Evolutionary conservation across 768 basidiomycete genomes (phyloP).

Genomic region (Hericium rajendrae): DNA sequence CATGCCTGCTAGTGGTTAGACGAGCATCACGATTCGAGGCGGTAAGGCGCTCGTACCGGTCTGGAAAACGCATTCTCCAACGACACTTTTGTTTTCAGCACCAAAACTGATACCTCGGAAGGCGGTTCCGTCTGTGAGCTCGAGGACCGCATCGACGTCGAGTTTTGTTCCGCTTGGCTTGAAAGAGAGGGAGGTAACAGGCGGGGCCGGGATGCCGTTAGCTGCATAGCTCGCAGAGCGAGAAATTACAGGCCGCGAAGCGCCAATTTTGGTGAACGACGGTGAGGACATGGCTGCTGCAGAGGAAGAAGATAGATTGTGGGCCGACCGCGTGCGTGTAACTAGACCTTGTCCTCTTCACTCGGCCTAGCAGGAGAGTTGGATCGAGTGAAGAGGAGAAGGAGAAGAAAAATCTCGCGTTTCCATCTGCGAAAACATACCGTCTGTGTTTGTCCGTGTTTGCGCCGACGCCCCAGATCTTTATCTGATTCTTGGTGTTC

Average conservation of each 20-base stretch:
- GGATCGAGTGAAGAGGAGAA: slow-evolving; percentile 11
- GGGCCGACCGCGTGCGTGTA: not conserved
- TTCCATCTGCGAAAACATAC: slow-evolving; percentile 3
- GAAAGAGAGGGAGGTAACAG: slow-evolving; percentile 25
- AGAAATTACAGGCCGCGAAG: slow-evolving; percentile 32
- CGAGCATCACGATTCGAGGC: slow-evolving; percentile 2
- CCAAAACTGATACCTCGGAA: slow-evolving; percentile 91
- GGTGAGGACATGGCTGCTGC: not conserved
- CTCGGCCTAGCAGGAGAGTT: slow-evolving; percentile 1
- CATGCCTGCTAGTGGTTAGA: slow-evolving; percentile 61
- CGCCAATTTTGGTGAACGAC: slow-evolving; percentile 1
- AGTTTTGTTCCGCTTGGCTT: slow-evolving; percentile 10
- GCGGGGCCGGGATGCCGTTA: slow-evolving; percentile 25
- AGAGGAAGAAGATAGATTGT: not conserved
- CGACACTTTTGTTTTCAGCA: slow-evolving; percentile 79
- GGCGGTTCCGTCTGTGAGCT: slow-evolving; percentile 83
- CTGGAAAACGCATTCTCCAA: slow-evolving; percentile 99
- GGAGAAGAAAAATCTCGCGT: not conserved
- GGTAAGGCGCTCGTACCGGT: slow-evolving; percentile 56
- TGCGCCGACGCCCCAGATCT: not conserved
- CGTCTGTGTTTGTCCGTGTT: not conserved
- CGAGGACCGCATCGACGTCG: slow-evolving; percentile 60
- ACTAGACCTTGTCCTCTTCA: slow-evolving; percentile 10
- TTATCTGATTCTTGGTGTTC: not conserved
- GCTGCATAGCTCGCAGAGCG: slow-evolving; percentile 34